phyloP scores from a whole-genome alignment of 164 flowering plant species.

The Magnolia sinica region DNA sequence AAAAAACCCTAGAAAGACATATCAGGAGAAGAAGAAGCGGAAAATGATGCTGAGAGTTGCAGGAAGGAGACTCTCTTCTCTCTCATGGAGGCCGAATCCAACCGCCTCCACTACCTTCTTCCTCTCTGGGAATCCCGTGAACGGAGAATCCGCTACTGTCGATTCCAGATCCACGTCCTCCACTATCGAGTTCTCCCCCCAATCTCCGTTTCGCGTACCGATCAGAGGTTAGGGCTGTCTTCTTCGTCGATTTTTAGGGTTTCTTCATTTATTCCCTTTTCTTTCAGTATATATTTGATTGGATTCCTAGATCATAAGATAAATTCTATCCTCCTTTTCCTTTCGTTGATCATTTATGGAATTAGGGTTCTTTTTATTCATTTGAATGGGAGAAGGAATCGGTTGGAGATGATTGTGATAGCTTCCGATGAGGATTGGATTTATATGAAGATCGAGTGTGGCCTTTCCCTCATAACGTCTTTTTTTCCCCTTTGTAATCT shows the following conservation, averaged over 20 bases:
- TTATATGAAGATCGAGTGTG: background rate
- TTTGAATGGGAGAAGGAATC: too few species aligned
- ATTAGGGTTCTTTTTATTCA: too few species aligned
- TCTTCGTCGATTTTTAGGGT: background rate
- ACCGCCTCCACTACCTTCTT: conserved; percentile 1
- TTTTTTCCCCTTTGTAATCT: too few species aligned
- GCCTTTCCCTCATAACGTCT: too few species aligned
- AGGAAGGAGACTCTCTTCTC: conserved; percentile 4
- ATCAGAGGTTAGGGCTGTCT: background rate
- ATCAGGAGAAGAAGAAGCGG: background rate
- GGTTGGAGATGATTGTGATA: background rate
- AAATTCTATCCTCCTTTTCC: too few species aligned
- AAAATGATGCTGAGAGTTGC: conserved; percentile 5
- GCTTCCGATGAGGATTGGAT: background rate
- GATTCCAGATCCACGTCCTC: background rate
- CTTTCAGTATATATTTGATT: too few species aligned
- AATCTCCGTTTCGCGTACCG: background rate
- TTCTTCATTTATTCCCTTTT: background rate
- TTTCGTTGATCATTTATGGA: too few species aligned
- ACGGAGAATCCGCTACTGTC: background rate
- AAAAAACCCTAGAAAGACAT: too few species aligned
- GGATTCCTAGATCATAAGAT: too few species aligned
- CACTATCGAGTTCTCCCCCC: background rate
- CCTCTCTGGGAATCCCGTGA: background rate
- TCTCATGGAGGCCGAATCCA: background rate